phyloP scores from a whole-genome alignment of 345 rosid genomes.

The Excoecaria agallocha region DNA sequence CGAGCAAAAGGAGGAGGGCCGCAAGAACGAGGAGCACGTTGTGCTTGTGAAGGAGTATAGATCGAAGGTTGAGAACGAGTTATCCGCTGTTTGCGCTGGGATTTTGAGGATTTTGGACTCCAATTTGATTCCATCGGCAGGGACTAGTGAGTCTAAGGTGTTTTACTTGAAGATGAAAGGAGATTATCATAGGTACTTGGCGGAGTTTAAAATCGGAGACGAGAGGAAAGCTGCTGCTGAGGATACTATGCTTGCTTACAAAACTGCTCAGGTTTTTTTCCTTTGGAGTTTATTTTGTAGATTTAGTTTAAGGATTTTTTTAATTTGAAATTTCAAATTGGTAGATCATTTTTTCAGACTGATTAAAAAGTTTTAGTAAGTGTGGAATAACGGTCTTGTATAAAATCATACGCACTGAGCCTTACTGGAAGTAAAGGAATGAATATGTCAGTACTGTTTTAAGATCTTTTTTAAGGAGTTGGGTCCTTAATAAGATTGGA shows the following conservation, averaged over 20 bases:
- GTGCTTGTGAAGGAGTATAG: constrained; percentile 32
- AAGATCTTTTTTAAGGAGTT: background rate
- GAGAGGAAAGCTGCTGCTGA: constrained; percentile 40
- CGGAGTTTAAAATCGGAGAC: constrained; percentile 38
- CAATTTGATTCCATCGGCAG: constrained; percentile 32
- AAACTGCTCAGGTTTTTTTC: constrained; percentile 36
- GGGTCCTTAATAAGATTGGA: background rate
- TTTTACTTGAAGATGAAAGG: constrained; percentile 43
- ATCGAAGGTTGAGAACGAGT: constrained; percentile 34
- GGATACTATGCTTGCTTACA: constrained; percentile 36
- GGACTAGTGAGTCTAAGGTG: constrained; percentile 34
- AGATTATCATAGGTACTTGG: constrained; percentile 37
- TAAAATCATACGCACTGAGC: background rate
- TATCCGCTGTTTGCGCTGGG: constrained; percentile 29
- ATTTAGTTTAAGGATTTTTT: background rate
- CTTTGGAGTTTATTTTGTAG: background rate
- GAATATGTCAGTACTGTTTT: background rate
- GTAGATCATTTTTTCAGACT: background rate
- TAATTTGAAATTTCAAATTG: background rate
- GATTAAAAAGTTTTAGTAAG: background rate
- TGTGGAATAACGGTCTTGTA: background rate
- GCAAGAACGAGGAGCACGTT: constrained; percentile 48
- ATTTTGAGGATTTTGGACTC: constrained; percentile 32
- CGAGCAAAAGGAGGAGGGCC: constrained; percentile 88
- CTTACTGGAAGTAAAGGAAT: background rate